Percentiles rank a stretch among this genome's conserved stretches.
These are phyloP conservation scores for Boletus subparvulus DNA, from an alignment of 768 basidiomycete genomes.

Conservation along the genomic window DNA sequence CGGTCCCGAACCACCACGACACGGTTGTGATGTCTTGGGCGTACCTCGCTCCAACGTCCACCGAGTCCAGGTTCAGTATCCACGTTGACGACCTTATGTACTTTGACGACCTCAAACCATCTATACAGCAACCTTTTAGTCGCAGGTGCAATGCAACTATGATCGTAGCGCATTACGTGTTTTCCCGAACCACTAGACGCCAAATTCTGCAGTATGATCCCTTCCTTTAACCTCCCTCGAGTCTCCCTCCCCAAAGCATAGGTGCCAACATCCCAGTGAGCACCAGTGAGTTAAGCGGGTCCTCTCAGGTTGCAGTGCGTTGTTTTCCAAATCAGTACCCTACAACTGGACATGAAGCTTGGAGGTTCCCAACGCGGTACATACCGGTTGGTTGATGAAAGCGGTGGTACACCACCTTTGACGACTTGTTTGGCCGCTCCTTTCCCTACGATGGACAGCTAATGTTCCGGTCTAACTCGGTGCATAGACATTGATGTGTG, in stretches of 20 bases:
- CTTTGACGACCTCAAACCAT: constrained; percentile 23
- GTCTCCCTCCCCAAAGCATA: neutral
- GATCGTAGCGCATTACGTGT: constrained; percentile 8
- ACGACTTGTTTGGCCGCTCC: neutral
- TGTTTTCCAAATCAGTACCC: neutral
- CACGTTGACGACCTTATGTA: constrained; percentile 26
- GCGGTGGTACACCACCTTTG: neutral
- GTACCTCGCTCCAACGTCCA: constrained; percentile 10
- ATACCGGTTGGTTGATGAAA: neutral
- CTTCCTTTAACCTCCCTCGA: neutral
- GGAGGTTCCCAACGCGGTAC: too few species aligned
- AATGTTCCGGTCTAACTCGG: neutral
- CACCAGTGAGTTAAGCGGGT: neutral
- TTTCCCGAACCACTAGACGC: constrained; percentile 5
- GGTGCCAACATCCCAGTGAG: neutral
- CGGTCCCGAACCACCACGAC: constrained; percentile 20
- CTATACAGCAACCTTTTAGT: constrained; percentile 5
- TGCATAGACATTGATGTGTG: neutral
- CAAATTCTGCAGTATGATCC: neutral
- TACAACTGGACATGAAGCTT: neutral
- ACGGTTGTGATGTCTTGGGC: constrained; percentile 16
- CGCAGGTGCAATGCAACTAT: constrained; percentile 7
- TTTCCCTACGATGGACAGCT: neutral
- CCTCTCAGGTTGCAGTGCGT: neutral
- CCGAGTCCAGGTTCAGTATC: constrained; percentile 15